Percentiles rank a stretch among this genome's conserved stretches.
Evolutionary conservation across 78 protist species (phyloP).

Genomic region (Emiliania huxleyi): DNA sequence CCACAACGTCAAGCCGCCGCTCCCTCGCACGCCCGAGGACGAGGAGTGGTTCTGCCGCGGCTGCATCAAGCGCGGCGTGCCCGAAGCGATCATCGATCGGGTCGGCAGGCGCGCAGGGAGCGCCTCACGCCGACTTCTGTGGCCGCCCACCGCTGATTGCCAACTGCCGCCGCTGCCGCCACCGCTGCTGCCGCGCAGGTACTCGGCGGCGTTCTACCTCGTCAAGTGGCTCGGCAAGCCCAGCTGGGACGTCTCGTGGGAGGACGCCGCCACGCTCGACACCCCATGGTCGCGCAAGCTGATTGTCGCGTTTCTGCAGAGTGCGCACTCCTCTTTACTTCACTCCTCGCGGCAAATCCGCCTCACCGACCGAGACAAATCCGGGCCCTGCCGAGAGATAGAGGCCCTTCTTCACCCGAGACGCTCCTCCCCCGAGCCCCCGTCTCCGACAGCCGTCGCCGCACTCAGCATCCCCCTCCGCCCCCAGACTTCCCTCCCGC

Average conservation of each 20-base stretch:
- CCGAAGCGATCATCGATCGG: not conserved
- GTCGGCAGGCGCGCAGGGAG: too few relatives aligned
- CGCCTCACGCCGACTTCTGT: too few relatives aligned
- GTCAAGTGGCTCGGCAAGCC: slow-evolving; percentile 8
- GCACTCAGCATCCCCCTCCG: too few relatives aligned
- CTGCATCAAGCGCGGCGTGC: slow-evolving; percentile 5
- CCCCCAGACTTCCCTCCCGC: too few relatives aligned
- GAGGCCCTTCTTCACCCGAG: too few relatives aligned
- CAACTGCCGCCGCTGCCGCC: not conserved
- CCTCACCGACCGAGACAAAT: too few relatives aligned
- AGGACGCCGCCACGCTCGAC: slow-evolving; percentile 6
- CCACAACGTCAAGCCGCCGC: not conserved
- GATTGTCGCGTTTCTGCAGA: not conserved
- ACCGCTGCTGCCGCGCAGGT: not conserved
- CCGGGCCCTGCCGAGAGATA: too few relatives aligned
- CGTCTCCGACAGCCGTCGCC: too few relatives aligned
- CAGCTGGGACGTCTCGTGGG: not conserved
- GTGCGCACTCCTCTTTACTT: too few relatives aligned
- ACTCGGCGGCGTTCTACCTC: not conserved
- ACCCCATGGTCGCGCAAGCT: not conserved
- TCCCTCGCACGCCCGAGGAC: slow-evolving; percentile 2
- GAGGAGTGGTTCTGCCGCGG: slow-evolving; percentile 21
- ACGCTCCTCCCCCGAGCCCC: too few relatives aligned
- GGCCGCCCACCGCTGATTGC: not conserved
- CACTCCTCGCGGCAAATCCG: too few relatives aligned